Evolutionary conservation across 2,329 filamentous ascomycete genomes (phyloP), one percentile per base, ranked within the genome.

Genomic region (Penicillium thymicola): DNA sequence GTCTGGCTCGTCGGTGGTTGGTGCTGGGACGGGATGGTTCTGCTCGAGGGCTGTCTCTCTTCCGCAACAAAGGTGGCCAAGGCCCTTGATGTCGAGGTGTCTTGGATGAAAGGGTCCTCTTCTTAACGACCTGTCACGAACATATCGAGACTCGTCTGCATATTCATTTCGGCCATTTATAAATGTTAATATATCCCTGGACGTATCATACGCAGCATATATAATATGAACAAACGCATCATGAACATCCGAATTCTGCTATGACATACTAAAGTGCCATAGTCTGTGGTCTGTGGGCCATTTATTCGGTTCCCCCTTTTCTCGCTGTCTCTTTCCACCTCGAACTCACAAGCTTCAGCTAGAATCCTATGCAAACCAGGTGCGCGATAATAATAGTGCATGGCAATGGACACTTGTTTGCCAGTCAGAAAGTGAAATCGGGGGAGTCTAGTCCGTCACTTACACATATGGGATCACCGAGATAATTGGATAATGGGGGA

Each of bases 21-120:
- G 84, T 86, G 83, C 61, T 86, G 83, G 83, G 84, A 86, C 66
- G 84, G 84, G 3, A 83, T 86, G 82, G 82, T 86, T 1, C 62
- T 86, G 16, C 67, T 86, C 4, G 84, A 86, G 66, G 84, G 84
- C 1, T 87, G 84, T 54, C 73, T 86, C 3, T 76, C 83, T 2
- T 85, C 83, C 8, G 82, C 84, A 1, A 82, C 82, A 76, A 75
- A 78, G 34, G 75, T 86, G 43, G 84, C 82, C 0, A 62, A 71
- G n/a, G 78, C 76, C 13, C 77, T 86, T 63, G 81, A 72, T 7
- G 79, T 85, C 5, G 63, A 71, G n/a, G 68, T 73, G 6, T 72
- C 73, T 3, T 76, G 73, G 73, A 55, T 55, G 54, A 45, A 55
- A 34, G 23, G 18, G 8, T 25, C 27, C 14, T 52, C 23, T 41